Percentiles rank a stretch among this genome's conserved stretches.
phyloP scores from a whole-genome alignment of 345 rosid genomes.

The Excoecaria agallocha region DNA sequence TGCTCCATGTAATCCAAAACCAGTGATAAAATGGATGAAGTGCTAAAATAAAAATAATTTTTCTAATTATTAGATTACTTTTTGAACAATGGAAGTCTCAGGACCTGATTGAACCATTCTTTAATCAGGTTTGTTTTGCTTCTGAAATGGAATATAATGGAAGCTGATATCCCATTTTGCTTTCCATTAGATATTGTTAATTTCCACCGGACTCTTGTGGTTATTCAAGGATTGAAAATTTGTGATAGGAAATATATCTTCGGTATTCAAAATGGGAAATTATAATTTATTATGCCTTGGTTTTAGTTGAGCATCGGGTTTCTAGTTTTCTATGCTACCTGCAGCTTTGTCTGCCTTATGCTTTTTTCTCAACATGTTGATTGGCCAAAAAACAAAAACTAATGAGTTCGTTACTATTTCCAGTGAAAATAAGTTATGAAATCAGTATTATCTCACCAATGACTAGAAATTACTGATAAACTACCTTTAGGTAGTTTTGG shows the following conservation, averaged over 20 bases:
- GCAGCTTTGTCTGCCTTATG: not conserved
- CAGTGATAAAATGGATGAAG: not conserved
- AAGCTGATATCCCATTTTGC: not conserved
- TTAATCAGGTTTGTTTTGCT: not conserved
- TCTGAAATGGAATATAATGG: not conserved
- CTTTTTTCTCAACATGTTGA: not conserved
- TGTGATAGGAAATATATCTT: not conserved
- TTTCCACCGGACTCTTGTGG: not conserved
- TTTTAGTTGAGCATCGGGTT: not conserved
- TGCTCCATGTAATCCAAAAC: not conserved
- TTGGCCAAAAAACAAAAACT: not conserved
- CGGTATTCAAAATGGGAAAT: not conserved
- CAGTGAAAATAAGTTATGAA: not conserved
- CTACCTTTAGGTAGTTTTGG: not conserved
- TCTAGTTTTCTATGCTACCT: not conserved
- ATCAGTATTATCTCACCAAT: not conserved
- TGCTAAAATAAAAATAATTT: not conserved
- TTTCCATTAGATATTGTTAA: too few relatives aligned
- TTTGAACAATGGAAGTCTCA: conserved; percentile 5
- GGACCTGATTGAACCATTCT: not conserved
- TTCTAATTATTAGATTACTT: not conserved
- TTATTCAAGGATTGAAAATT: not conserved
- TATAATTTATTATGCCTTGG: not conserved
- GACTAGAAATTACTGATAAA: not conserved
- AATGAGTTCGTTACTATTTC: too few relatives aligned